A percentile compares a stretch with the other conserved stretches of the same genome.
Conservation (phyloP, 2,329 filamentous ascomycete genomes). For the Ilyonectria sp. region DNA sequence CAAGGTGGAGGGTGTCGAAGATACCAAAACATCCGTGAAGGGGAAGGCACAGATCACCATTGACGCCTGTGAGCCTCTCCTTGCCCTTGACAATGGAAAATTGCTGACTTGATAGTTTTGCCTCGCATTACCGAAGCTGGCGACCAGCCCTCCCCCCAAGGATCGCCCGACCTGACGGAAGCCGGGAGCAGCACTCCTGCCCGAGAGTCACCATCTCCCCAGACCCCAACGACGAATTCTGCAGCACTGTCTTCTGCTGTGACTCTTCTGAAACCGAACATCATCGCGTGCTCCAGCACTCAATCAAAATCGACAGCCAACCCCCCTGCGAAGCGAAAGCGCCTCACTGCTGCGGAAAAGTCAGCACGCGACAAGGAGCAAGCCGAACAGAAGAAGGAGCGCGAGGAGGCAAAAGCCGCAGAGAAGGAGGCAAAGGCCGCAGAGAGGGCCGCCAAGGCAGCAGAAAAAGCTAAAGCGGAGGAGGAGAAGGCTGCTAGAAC, state of each 20-base stretch:
- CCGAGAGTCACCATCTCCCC: slow-evolving; percentile 54
- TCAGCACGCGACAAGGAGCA: slow-evolving; percentile 56
- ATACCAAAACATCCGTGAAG: slow-evolving; percentile 37
- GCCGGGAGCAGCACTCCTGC: slow-evolving; percentile 58
- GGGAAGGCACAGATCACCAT: slow-evolving; percentile 37
- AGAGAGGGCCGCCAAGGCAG: slow-evolving; percentile 49
- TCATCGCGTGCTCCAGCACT: slow-evolving; percentile 19
- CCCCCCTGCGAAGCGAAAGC: slow-evolving; percentile 58
- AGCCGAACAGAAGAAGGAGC: slow-evolving; percentile 57
- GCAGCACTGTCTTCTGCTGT: slow-evolving; percentile 15
- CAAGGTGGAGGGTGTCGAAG: slow-evolving; percentile 41
- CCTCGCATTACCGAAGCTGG: slow-evolving; percentile 41
- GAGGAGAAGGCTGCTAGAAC: slow-evolving; percentile 53
- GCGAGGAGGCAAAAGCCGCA: slow-evolving; percentile 48
- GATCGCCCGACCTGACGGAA: slow-evolving; percentile 59
- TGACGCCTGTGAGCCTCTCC: slow-evolving; percentile 43
- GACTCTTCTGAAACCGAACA: slow-evolving; percentile 15
- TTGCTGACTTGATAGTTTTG: slow-evolving; percentile 43
- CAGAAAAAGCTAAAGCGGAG: slow-evolving; percentile 57
- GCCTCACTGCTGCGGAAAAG: slow-evolving; percentile 59
- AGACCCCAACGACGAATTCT: slow-evolving; percentile 50
- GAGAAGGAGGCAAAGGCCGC: slow-evolving; percentile 42
- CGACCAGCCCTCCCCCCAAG: slow-evolving; percentile 49
- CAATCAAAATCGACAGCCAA: slow-evolving; percentile 41
- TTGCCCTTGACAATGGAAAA: too few relatives aligned